Evolutionary conservation across 2,329 filamentous ascomycete species (phyloP).

Genomic region (Aspergillus quadricinctus): DNA sequence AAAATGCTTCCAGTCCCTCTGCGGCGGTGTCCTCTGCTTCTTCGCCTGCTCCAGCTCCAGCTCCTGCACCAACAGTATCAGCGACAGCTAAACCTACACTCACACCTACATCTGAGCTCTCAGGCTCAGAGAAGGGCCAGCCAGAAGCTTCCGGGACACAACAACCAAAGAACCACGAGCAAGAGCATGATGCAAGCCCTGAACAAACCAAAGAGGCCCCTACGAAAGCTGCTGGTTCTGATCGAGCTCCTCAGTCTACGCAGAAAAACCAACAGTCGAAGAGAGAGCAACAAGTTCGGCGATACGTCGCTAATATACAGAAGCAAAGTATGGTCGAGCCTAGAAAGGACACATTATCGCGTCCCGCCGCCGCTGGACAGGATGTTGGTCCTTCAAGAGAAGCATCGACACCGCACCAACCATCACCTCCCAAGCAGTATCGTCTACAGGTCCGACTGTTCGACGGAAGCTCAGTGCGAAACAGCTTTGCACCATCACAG

Average conservation of each 20-base stretch:
- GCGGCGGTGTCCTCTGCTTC: slow-evolving; percentile 2
- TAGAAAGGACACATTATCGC: slow-evolving; percentile 4
- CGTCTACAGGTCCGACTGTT: slow-evolving; percentile 76
- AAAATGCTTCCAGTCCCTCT: slow-evolving; percentile 1
- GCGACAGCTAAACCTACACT: slow-evolving; percentile 10
- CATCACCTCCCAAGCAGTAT: slow-evolving; percentile 37
- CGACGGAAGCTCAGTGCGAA: slow-evolving; percentile 75
- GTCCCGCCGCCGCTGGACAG: slow-evolving; percentile 9
- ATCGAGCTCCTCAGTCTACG: slow-evolving; percentile 38
- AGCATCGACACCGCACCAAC: slow-evolving; percentile 5
- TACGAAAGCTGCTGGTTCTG: slow-evolving; percentile 8
- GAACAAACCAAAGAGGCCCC: slow-evolving; percentile 13
- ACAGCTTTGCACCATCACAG: slow-evolving; percentile 61
- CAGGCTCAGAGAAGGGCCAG: background rate
- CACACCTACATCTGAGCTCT: slow-evolving; percentile 6
- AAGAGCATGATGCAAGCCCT: slow-evolving; percentile 24
- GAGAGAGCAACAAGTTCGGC: slow-evolving; percentile 62
- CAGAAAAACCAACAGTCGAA: slow-evolving; percentile 60
- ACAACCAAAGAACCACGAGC: slow-evolving; percentile 8
- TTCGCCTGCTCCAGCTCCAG: slow-evolving; percentile 2
- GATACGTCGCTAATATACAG: slow-evolving; percentile 38
- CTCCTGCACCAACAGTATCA: background rate
- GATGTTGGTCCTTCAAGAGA: slow-evolving; percentile 2
- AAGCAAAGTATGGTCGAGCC: slow-evolving; percentile 3
- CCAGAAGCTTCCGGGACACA: background rate